A percentile compares a stretch with the other conserved stretches of the same genome.
Conservation (phyloP, 2,329 filamentous ascomycete genomes). For the Elsinoe batatas region DNA sequence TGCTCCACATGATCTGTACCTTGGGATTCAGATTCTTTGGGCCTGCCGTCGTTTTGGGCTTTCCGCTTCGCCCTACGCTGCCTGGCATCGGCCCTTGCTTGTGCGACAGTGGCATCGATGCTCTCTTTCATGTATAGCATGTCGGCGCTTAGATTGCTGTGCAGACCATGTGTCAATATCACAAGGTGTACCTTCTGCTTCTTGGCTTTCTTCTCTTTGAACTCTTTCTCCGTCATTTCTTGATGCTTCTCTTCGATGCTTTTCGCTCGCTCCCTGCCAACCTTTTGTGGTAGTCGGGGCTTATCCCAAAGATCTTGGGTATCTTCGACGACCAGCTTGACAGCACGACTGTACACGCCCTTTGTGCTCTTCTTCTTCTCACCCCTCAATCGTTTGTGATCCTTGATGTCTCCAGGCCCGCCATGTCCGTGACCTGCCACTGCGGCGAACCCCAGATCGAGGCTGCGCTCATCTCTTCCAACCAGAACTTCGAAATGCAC, state of each 20-base stretch:
- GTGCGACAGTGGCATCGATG: slow-evolving; percentile 72
- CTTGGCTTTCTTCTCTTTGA: slow-evolving; percentile 36
- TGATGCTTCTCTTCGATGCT: slow-evolving; percentile 17
- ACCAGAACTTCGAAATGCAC: slow-evolving; percentile 83
- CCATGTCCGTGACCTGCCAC: slow-evolving; percentile 44
- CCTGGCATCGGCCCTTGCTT: slow-evolving; percentile 61
- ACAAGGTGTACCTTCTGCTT: slow-evolving; percentile 81
- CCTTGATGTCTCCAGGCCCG: slow-evolving; percentile 60
- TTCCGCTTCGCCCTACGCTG: slow-evolving; percentile 39
- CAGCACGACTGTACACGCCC: slow-evolving; percentile 75
- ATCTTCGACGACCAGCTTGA: slow-evolving; percentile 73
- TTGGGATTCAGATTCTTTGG: slow-evolving; percentile 33
- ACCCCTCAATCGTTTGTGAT: slow-evolving; percentile 60
- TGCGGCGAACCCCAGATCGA: slow-evolving; percentile 55
- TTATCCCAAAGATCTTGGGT: slow-evolving; percentile 87
- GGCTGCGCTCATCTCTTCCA: slow-evolving; percentile 73
- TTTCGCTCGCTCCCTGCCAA: slow-evolving; percentile 9
- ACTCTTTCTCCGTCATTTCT: slow-evolving; percentile 15
- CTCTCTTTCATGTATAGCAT: slow-evolving; percentile 97
- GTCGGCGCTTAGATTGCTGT: slow-evolving; percentile 90
- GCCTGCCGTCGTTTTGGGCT: neutral
- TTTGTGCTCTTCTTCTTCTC: slow-evolving; percentile 54
- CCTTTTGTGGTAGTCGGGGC: slow-evolving; percentile 56
- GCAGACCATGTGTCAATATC: slow-evolving; percentile 83
- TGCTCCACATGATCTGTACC: slow-evolving; percentile 23